Base-by-base conservation (phyloP, 441 rosid genomes). In the Gossypium laxum region DNA sequence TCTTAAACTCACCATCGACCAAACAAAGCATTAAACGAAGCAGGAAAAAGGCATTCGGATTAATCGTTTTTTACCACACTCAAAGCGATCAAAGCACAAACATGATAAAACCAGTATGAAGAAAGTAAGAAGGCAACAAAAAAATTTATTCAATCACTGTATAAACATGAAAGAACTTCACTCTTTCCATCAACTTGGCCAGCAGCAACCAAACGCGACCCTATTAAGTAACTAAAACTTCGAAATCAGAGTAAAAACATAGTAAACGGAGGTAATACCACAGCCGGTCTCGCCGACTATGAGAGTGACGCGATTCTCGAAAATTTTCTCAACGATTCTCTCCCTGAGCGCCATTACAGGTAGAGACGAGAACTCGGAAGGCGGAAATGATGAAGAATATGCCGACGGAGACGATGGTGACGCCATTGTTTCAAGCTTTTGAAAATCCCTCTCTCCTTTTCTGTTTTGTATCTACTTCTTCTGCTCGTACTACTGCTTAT, bases 211-310 rank as follows among this genome's bases (percentile, higher is more conserved):
- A 70, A 58, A 57, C 68, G 58, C 11, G 57, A 34, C 57, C 57
- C 52, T 45, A 5, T 21, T 24, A 47, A 48, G 56, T 15, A 11
- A 38, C 19, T 58, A 1, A 34, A 62, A 75, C 2, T 21, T 48
- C 24, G 62, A 66, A 41, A 3, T 18, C 15, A 21, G 52, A 14
- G 17, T 21, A 65, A 1, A 45, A 14, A 15, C 55, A 45, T 14
- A 66, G 59, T 62, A 11, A 55, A 70, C 0, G 70, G 59, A 76
- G 71, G 61, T 77, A 89, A 66, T 82, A 91, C 97, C 98, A 85
- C 96, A 93, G 67, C 98, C 98, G 17, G 98, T 86, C 41, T 91
- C 97, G 72, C 97, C 98, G 74, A 93, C 85, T 66, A 91, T 90
- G 69, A 93, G 93, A 75, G 98, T 93, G 79, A 93, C 98, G 76